Evolutionary conservation across 2,329 filamentous ascomycete species (phyloP).

Genomic region (Xylariales sp.): DNA sequence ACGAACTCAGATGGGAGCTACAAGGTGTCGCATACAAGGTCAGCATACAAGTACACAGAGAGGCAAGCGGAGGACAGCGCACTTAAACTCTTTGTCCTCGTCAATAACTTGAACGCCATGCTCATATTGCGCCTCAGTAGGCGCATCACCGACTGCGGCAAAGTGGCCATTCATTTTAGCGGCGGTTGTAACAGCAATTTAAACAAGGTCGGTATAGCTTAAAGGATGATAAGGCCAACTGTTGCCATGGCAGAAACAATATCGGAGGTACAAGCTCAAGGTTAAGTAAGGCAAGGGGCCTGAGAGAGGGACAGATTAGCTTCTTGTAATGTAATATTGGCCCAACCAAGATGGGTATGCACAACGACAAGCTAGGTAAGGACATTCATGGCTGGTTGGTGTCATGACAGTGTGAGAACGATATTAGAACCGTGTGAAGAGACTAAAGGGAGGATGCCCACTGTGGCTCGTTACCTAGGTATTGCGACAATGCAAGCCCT

Average conservation of each 20-base stretch:
- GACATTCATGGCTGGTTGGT: constrained; percentile 22
- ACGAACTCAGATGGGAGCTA: constrained; percentile 81
- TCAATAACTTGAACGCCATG: constrained; percentile 98
- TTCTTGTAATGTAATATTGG: constrained; percentile 20
- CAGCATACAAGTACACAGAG: constrained; percentile 33
- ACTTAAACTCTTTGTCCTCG: constrained; percentile 98
- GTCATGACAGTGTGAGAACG: not conserved
- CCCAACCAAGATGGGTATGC: constrained; percentile 14
- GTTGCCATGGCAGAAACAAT: constrained; percentile 37
- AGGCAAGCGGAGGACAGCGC: constrained; percentile 52
- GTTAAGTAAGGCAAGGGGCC: constrained; percentile 6
- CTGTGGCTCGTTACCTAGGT: too few species aligned
- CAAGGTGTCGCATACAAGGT: constrained; percentile 28
- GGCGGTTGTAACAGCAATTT: constrained; percentile 21
- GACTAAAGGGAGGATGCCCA: too few species aligned
- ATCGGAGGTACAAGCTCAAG: constrained; percentile 23
- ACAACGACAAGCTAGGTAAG: constrained; percentile 35
- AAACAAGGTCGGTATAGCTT: constrained; percentile 18
- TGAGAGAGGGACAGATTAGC: constrained; percentile 24
- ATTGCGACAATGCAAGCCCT: too few species aligned
- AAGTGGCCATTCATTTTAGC: constrained; percentile 81
- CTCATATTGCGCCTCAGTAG: constrained; percentile 76
- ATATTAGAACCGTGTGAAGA: too few species aligned
- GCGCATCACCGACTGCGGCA: constrained; percentile 75
- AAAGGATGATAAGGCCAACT: constrained; percentile 20